Evolutionary conservation across 805 yeast genomes (phyloP), one percentile per base, ranked within the genome.

Genomic region (Starmerella roubikii): DNA sequence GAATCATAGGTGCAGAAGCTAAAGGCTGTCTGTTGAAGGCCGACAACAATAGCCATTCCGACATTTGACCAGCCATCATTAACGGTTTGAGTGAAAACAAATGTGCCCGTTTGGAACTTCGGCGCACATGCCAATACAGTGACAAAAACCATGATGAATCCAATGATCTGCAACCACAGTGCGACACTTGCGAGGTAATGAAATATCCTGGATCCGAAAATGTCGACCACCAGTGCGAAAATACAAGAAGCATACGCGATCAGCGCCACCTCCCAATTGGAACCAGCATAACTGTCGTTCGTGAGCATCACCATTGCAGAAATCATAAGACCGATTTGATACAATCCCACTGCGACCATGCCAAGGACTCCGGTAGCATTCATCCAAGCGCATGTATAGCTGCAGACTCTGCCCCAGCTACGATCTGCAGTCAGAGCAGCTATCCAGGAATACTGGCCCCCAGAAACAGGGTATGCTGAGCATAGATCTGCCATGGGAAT

Each of bases 371-470:
- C 79, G 25, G 71, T 68, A 69, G 74, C 71, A 26, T 76, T 77
- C 44, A 71, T 63, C 17, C 75, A 65, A n/a, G 79, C 81, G 46
- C 79, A 71, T 58, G 66, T 47, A 49, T 67, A 75, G 2, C 80
- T 73, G 30, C 66, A 62, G 40, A 72, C 68, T 18, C 64, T 54
- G 10, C 71, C 65, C 38, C 61, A 59, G 40, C 59, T 61, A 26
- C 45, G 41, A n/a, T 31, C 40, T 9, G 26, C 28, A 7, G 51
- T 49, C 23, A 55, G 40, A 34, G 51, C 46, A n/a, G 73, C 66
- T 2, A 76, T 76, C 42, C 83, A 80, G 44, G 76, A 76, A 35
- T 79, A 80, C 13, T 78, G 69, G 32, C 84, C 84, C 17, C 80
- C 72, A 15, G 78, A 64, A 10, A 77, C 76, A 23, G 84, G 84